A percentile compares a stretch with the other conserved stretches of the same genome.
These are phyloP conservation scores for Lactarius hengduanensis DNA, from an alignment of 768 basidiomycete species.

Conservation along the genomic window DNA sequence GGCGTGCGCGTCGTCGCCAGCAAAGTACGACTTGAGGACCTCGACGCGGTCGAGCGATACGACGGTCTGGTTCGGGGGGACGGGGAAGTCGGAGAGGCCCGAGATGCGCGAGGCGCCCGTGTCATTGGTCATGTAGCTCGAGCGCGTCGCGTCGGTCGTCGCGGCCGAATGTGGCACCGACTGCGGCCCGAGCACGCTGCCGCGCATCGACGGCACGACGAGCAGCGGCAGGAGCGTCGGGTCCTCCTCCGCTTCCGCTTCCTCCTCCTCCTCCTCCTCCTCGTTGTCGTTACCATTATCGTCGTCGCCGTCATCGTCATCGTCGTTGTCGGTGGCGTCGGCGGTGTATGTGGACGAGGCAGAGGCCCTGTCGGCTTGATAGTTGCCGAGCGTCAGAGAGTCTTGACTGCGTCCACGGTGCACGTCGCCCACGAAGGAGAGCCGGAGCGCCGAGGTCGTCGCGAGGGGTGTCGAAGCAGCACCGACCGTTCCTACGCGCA, in stretches of 20 bases:
- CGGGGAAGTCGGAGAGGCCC: constrained; percentile 68
- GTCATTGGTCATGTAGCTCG: constrained; percentile 60
- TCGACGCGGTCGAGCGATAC: constrained; percentile 17
- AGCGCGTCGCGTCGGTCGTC: constrained; percentile 35
- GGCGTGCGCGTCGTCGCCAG: neutral
- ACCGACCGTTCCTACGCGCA: constrained; percentile 53
- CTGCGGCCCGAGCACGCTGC: constrained; percentile 18
- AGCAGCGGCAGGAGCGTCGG: constrained; percentile 24
- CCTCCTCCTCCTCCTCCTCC: neutral
- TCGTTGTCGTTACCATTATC: neutral
- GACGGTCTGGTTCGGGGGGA: constrained; percentile 46
- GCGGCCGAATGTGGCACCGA: constrained; percentile 34
- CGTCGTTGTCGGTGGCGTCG: neutral
- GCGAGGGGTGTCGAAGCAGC: constrained; percentile 50
- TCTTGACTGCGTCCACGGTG: constrained; percentile 16
- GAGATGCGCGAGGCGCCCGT: constrained; percentile 65
- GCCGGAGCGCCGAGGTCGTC: constrained; percentile 38
- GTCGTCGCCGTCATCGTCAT: neutral
- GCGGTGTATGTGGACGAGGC: neutral
- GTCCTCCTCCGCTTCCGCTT: neutral
- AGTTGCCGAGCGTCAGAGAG: constrained; percentile 7
- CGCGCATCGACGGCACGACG: constrained; percentile 21
- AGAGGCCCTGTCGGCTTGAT: no score
- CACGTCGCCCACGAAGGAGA: constrained; percentile 31
- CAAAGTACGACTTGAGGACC: constrained; percentile 21